Percentiles rank a stretch among this genome's conserved stretches.
These are phyloP conservation scores for Fremontodendron californicum DNA, from an alignment of 345 rosid genomes.

Conservation along the genomic window DNA sequence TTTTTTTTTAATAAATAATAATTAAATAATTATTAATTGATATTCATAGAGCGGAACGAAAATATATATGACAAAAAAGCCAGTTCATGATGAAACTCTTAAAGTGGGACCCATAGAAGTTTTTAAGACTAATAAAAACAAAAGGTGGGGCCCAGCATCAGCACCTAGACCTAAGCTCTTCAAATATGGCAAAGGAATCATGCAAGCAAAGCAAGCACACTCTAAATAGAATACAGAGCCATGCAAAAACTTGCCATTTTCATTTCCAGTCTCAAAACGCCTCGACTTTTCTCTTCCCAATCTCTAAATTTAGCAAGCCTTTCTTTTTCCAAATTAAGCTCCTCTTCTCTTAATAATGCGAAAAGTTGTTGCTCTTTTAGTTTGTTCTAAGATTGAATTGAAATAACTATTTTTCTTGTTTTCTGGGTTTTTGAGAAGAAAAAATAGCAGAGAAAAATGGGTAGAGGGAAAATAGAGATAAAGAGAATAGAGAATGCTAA, in stretches of 20 bases:
- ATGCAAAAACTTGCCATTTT: slow-evolving; percentile 63
- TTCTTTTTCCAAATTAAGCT: slow-evolving; percentile 34
- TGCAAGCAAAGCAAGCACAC: slow-evolving; percentile 23
- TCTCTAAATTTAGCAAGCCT: slow-evolving; percentile 41
- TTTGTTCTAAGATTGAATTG: background rate
- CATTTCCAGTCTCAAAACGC: slow-evolving; percentile 34
- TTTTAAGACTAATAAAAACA: too few relatives aligned
- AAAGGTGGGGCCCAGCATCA: slow-evolving; percentile 19
- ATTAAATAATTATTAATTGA: too few relatives aligned
- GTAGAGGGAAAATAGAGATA: slow-evolving; percentile 93
- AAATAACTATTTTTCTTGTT: background rate
- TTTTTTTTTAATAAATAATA: too few relatives aligned
- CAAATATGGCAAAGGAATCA: slow-evolving; percentile 48
- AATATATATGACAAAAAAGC: too few relatives aligned
- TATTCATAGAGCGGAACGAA: too few relatives aligned
- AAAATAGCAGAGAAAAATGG: slow-evolving; percentile 38
- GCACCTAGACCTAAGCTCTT: slow-evolving; percentile 19
- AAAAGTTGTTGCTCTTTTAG: slow-evolving; percentile 7
- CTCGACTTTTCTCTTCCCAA: slow-evolving; percentile 21
- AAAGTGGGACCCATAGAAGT: background rate
- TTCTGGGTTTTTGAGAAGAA: background rate
- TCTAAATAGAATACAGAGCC: slow-evolving; percentile 47
- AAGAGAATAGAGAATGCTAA: slow-evolving; percentile 92
- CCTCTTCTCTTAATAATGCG: background rate
- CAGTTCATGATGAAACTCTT: background rate